Percentiles rank a stretch among this genome's conserved stretches.
phyloP scores from a whole-genome alignment of 352 stramenopile species.

The Achlya hypogyna region DNA sequence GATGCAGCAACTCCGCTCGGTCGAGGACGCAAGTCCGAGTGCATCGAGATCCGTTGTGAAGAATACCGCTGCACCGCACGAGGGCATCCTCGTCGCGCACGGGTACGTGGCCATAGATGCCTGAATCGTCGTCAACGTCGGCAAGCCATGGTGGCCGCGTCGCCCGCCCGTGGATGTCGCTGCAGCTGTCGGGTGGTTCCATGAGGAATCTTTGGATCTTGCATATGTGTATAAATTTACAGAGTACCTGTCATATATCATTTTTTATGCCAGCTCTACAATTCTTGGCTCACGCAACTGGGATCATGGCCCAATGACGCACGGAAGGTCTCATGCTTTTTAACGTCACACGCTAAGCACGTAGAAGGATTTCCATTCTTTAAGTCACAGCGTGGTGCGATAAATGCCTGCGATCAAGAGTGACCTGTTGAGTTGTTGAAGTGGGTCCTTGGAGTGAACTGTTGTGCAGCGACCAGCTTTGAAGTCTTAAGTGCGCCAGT shows the following conservation, averaged over 20 bases:
- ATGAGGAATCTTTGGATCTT: background rate
- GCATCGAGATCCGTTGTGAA: slow-evolving; percentile 5
- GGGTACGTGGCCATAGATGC: background rate
- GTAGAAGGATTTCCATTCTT: too few relatives aligned
- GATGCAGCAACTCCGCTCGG: background rate
- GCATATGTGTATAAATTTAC: background rate
- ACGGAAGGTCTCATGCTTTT: too few relatives aligned
- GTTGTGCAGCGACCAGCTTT: too few relatives aligned
- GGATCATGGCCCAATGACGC: too few relatives aligned
- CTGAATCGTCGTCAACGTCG: background rate
- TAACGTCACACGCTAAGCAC: too few relatives aligned
- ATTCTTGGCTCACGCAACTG: too few relatives aligned
- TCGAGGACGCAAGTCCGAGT: slow-evolving; percentile 10
- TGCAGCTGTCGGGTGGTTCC: background rate
- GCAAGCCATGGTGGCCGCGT: slow-evolving; percentile 16
- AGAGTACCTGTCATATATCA: background rate
- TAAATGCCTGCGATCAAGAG: too few relatives aligned
- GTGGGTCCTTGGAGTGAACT: too few relatives aligned
- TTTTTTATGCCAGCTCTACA: too few relatives aligned
- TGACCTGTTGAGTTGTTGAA: too few relatives aligned
- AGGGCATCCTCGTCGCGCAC: background rate
- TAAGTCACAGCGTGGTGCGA: too few relatives aligned
- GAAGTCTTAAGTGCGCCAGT: too few relatives aligned
- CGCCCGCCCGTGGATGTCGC: background rate
- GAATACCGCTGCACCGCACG: slow-evolving; percentile 8